phyloP scores from a whole-genome alignment of 2,329 filamentous ascomycete genomes.

The Trematosphaeria pertusa region DNA sequence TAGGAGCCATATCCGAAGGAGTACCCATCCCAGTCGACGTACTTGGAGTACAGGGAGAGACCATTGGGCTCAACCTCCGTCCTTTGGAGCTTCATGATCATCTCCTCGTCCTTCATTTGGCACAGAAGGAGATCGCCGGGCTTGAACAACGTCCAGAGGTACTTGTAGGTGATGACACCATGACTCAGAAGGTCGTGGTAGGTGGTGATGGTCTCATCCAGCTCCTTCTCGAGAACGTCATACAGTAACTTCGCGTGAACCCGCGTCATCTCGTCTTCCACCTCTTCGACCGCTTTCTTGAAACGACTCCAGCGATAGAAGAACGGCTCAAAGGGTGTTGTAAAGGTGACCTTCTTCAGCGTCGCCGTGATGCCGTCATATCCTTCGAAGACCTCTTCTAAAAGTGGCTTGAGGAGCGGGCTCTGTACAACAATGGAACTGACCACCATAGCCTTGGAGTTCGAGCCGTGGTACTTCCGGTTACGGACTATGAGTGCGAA shows the following conservation, averaged over 20 bases:
- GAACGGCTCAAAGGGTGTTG: conserved; percentile 43
- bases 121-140: conserved; percentile 29
- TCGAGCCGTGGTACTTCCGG: conserved; percentile 12
- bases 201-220: conserved; percentile 44
- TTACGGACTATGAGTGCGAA: conserved; percentile 23
- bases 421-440: conserved; percentile 46
- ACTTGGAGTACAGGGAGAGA: conserved; percentile 22
- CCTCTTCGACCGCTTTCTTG: conserved; percentile 22
- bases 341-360: conserved; percentile 41
- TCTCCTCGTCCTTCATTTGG: conserved; percentile 35
- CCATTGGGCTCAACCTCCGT: conserved; percentile 5
- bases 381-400: conserved; percentile 37
- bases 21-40: conserved; percentile 31
- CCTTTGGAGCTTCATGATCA: conserved; percentile 21
- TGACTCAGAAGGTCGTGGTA: conserved; percentile 41
- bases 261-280: conserved; percentile 33
- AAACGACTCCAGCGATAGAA: conserved; percentile 44
- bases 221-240: conserved; percentile 42
- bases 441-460: conserved; percentile 22
- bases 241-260: conserved; percentile 46
- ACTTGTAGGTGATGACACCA: conserved; percentile 45
- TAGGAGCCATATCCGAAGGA: conserved; percentile 26
- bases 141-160: conserved; percentile 51
- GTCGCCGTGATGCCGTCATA: conserved; percentile 41
- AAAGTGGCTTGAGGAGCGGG: conserved; percentile 37